Conservation (phyloP, 495 filamentous ascomycete genomes). For the Peziza echinospora region DNA sequence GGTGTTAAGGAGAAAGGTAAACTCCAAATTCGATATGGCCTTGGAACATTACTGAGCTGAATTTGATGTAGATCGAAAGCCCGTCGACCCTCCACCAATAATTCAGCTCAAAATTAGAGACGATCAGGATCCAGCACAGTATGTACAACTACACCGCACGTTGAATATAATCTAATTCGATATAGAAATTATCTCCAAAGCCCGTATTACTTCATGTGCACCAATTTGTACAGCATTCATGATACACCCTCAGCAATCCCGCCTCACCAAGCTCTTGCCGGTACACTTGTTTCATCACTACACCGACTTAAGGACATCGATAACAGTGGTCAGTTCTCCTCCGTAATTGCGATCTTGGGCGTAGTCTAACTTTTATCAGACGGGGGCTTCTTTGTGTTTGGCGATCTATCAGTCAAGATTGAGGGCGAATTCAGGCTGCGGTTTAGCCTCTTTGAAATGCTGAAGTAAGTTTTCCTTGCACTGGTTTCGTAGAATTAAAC, state of each 20-base stretch:
- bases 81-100: constrained; percentile 80
- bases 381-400: constrained; percentile 94
- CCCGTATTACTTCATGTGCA: constrained; percentile 69
- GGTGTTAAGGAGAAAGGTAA: constrained; percentile 52
- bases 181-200: constrained; percentile 47
- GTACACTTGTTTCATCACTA: constrained; percentile 73
- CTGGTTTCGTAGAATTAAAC: not conserved
- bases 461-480: constrained; percentile 31
- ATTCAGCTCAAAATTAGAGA: constrained; percentile 57
- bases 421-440: constrained; percentile 60
- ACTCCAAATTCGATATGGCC: constrained; percentile 1
- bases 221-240: constrained; percentile 42
- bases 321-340: constrained; percentile 40
- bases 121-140: constrained; percentile 52
- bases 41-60: constrained; percentile 3
- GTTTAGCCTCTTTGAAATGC: constrained; percentile 75
- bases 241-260: constrained; percentile 31
- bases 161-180: constrained; percentile 9
- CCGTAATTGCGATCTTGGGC: not conserved
- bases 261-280: constrained; percentile 35
- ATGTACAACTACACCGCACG: constrained; percentile 19
- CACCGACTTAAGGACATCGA: constrained; percentile 82
- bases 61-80: constrained; percentile 52
- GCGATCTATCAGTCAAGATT: constrained; percentile 67
- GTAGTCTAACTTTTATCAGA: constrained; percentile 28